Conservation (phyloP, 2,329 filamentous ascomycete genomes). For the Diaporthe helianthi region DNA sequence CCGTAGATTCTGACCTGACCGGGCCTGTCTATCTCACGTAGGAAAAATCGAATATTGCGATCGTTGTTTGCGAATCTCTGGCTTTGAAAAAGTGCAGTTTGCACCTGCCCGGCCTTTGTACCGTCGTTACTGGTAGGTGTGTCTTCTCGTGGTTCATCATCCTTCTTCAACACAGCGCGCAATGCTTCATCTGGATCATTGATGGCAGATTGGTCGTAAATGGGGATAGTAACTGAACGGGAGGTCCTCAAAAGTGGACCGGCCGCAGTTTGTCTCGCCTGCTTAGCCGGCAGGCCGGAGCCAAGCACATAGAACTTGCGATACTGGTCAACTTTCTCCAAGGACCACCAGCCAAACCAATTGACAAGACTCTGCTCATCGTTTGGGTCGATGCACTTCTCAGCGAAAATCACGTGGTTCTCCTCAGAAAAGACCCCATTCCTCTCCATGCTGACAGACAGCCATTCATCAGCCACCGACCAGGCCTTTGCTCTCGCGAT, state of each 20-base stretch:
- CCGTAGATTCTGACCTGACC: slow-evolving; percentile 44
- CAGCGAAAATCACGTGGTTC: slow-evolving; percentile 54
- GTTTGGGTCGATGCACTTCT: slow-evolving; percentile 57
- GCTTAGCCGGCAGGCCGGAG: slow-evolving; percentile 44
- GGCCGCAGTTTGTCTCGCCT: neutral
- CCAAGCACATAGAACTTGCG: slow-evolving; percentile 64
- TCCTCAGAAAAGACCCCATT: slow-evolving; percentile 44
- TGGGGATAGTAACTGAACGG: slow-evolving; percentile 45
- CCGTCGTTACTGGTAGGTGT: neutral
- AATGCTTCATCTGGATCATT: slow-evolving; percentile 47
- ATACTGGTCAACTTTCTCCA: slow-evolving; percentile 55
- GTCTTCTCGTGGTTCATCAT: slow-evolving; percentile 14
- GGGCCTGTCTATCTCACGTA: slow-evolving; percentile 28
- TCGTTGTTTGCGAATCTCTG: slow-evolving; percentile 19
- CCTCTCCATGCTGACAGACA: slow-evolving; percentile 21
- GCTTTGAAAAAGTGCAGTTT: neutral
- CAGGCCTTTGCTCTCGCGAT: slow-evolving; percentile 26
- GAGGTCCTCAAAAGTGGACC: slow-evolving; percentile 3
- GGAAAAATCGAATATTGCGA: neutral
- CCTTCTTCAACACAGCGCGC: slow-evolving; percentile 36
- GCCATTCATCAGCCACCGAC: slow-evolving; percentile 6
- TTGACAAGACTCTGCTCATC: slow-evolving; percentile 69
- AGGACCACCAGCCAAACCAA: slow-evolving; percentile 68
- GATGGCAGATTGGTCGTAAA: slow-evolving; percentile 45
- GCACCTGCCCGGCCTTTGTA: neutral